Conservation (phyloP, 768 basidiomycete genomes). For the Leccinum imitatum region DNA sequence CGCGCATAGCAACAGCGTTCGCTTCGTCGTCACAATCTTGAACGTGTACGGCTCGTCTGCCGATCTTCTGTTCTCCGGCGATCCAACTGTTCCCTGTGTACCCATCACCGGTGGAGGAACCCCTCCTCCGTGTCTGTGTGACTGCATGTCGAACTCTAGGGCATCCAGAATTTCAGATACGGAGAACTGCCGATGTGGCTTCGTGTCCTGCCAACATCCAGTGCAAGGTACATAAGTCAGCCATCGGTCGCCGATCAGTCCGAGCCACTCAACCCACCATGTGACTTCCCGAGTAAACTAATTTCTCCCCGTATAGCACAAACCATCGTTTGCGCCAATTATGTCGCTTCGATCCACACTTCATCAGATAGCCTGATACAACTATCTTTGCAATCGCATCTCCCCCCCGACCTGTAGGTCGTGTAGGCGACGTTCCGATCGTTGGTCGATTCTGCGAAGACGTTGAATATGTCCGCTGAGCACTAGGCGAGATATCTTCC, state of each 20-base stretch:
- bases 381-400: slow-evolving; percentile 75
- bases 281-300: slow-evolving; percentile 89
- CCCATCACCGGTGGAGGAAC: slow-evolving; percentile 32
- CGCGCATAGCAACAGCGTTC: slow-evolving; percentile 85
- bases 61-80: slow-evolving; percentile 43
- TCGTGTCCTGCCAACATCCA: slow-evolving; percentile 67
- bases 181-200: slow-evolving; percentile 82
- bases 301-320: slow-evolving; percentile 81
- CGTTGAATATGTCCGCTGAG: slow-evolving; percentile 41
- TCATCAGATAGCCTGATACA: slow-evolving; percentile 91
- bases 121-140: slow-evolving; percentile 44
- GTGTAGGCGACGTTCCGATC: slow-evolving; percentile 46
- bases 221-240: slow-evolving; percentile 9
- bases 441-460: slow-evolving; percentile 46
- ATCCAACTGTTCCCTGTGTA: slow-evolving; percentile 36
- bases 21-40: slow-evolving; percentile 95
- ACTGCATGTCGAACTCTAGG: slow-evolving; percentile 75
- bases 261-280: slow-evolving; percentile 64
- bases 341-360: slow-evolving; percentile 89
- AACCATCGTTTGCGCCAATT: slow-evolving; percentile 99
- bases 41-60: slow-evolving; percentile 65
- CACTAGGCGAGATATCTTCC: slow-evolving; percentile 61
- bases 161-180: slow-evolving; percentile 88
- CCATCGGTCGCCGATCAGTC: slow-evolving; percentile 11
- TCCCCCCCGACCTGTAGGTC: slow-evolving; percentile 34